Conservation (phyloP, 306 rosid species). For the Rosa persica region DNA sequence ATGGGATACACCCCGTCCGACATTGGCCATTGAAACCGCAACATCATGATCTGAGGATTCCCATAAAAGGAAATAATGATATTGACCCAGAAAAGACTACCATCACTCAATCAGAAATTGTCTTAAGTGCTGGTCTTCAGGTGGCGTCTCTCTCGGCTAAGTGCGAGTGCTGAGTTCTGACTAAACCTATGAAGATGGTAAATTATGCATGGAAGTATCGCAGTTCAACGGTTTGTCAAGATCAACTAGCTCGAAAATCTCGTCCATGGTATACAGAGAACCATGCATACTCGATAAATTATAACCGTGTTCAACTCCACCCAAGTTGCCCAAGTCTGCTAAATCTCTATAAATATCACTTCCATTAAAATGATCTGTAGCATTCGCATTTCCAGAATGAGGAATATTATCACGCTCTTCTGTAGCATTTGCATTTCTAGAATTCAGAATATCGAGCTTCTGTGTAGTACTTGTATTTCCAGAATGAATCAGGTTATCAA, state of each 20-base stretch:
- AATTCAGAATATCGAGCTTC: conserved; percentile 4
- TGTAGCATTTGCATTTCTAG: neutral
- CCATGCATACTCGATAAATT: conserved; percentile 10
- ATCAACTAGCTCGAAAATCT: conserved; percentile 55
- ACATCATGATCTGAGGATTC: neutral
- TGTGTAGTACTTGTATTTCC: conserved; percentile 9
- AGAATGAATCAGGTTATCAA: neutral
- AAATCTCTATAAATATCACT: conserved; percentile 29
- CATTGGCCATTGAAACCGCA: too few relatives aligned
- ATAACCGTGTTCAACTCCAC: conserved; percentile 12
- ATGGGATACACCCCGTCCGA: too few relatives aligned
- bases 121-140: neutral
- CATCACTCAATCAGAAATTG: neutral
- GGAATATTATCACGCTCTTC: conserved; percentile 12
- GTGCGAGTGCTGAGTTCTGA: neutral
- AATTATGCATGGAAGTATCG: neutral
- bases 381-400: conserved; percentile 14
- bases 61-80: neutral
- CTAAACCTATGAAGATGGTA: neutral
- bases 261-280: conserved; percentile 16
- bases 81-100: neutral
- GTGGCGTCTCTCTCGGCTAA: neutral
- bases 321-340: conserved; percentile 29
- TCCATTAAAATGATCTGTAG: neutral
- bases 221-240: conserved; percentile 35